Base-by-base conservation (phyloP, 805 yeast species). In the Kluyveromyces nonfermentans region DNA sequence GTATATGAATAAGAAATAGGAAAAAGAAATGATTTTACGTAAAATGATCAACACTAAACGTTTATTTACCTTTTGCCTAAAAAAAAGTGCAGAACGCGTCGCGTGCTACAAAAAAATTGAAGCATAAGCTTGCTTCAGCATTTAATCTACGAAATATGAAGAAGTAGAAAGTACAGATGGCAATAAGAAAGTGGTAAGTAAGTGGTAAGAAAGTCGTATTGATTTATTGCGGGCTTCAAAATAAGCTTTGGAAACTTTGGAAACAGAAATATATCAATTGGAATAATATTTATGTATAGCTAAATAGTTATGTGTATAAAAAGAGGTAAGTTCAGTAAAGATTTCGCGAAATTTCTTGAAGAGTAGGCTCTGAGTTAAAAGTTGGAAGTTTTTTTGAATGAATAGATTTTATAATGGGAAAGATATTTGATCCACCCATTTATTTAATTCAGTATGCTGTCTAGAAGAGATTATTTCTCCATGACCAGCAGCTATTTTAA, bases 401-500 rank as follows among this genome's bases (percentile, higher is more conserved):
- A 10, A 14, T 2, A 25, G 4, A 25, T 25, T 2, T 35, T 44
- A 61, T 50, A 61, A 40, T 12, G 68, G 67, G 49, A 83, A 69
- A 41, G 77, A 73, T 54, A 85, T 67, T 17, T 64, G 57, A 41
- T 65, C 65, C 7, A 82, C 85, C 67, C 89, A 84, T 16, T 77
- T 72, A 16, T 73, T 65, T 53, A 90, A 65, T 17, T 73, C 67
- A 31, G 95, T 82, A 10, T 73, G 65, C 40, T 72, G 68, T 38
- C 75, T 67, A 52, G 81, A 81, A 37, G 75, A 68, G 46, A 93
- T 84, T 16, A 69, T 62, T 39, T 77, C 77, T 2, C 94, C 95
- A 31, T 70, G 62, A 0, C 98, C 98, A 35, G 85, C 71, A 1
- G 89, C 97, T 15, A 93, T 87, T 48, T 75, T 75, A 43, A 90